Evolutionary conservation across 495 filamentous ascomycete species (phyloP).

Genomic region (Recurvomyces mirabilis): DNA sequence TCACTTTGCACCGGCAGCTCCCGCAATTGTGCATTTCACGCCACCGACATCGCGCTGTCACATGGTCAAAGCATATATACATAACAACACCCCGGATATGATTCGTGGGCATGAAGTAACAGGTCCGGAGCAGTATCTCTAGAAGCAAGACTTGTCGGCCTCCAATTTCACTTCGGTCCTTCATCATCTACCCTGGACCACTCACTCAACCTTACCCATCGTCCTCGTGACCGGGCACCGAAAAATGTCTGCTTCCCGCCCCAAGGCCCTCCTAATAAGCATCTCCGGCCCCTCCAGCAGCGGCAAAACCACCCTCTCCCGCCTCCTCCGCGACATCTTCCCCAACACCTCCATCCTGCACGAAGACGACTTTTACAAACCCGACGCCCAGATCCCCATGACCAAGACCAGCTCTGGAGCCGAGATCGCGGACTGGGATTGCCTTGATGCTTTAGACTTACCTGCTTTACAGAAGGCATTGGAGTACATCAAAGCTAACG

Average conservation of each 20-base stretch:
- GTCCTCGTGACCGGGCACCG: too few relatives aligned
- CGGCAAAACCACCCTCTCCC: constrained; percentile 36
- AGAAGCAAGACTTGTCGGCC: too few relatives aligned
- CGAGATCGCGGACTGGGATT: constrained; percentile 88
- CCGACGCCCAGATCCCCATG: constrained; percentile 53
- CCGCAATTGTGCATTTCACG: background rate
- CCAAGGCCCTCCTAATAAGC: constrained; percentile 19
- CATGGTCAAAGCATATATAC: too few relatives aligned
- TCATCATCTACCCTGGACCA: too few relatives aligned
- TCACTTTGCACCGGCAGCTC: background rate
- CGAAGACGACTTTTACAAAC: constrained; percentile 83
- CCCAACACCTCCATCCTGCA: constrained; percentile 63
- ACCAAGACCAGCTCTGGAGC: constrained; percentile 34
- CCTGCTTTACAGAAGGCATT: constrained; percentile 50
- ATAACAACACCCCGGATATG: too few relatives aligned
- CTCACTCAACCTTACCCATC: too few relatives aligned
- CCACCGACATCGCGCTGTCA: too few relatives aligned
- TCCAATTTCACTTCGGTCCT: too few relatives aligned
- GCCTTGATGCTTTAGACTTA: constrained; percentile 58
- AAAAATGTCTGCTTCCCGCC: constrained; percentile 11
- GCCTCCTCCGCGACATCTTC: constrained; percentile 31
- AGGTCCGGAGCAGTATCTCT: too few relatives aligned
- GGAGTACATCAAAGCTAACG: constrained; percentile 49
- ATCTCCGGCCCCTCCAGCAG: constrained; percentile 30
- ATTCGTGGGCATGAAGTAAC: too few relatives aligned